These are phyloP conservation scores for Moniliella sp. DNA, from an alignment of 1,284 basidiomycete genomes.

Conservation along the genomic window DNA sequence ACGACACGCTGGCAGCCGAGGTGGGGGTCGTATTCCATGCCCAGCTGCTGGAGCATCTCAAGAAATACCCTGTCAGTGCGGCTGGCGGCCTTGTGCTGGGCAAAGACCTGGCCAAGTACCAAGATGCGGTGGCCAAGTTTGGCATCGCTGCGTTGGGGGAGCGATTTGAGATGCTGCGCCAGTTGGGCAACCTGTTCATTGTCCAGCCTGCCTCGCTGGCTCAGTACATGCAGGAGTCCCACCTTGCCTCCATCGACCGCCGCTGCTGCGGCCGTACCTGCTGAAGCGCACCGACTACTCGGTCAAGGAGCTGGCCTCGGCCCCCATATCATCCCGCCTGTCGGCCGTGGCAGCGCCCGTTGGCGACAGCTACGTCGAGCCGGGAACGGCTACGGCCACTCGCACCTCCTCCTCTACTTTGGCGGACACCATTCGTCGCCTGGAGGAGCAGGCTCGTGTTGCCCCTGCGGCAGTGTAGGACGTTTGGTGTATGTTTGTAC, in stretches of 20 bases:
- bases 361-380: no score
- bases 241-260: slow-evolving; percentile 60
- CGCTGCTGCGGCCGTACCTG: slow-evolving; percentile 70
- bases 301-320: slow-evolving; percentile 21
- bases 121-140: slow-evolving; percentile 67
- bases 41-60: slow-evolving; percentile 73
- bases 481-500: no score
- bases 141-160: slow-evolving; percentile 62
- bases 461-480: no score
- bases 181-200: slow-evolving; percentile 76
- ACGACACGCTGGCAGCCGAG: slow-evolving; percentile 74
- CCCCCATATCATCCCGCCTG: no score
- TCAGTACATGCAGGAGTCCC: slow-evolving; percentile 29
- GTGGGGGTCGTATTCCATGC: slow-evolving; percentile 84
- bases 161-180: slow-evolving; percentile 91
- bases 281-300: slow-evolving; percentile 62
- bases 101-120: slow-evolving; percentile 89
- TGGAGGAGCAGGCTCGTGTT: no score
- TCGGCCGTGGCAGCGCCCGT: no score
- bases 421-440: no score
- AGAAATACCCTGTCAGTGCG: slow-evolving; percentile 85
- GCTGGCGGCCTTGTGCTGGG: slow-evolving; percentile 93
- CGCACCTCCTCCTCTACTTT: no score
- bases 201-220: slow-evolving; percentile 28
- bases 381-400: no score